Evolutionary conservation across 108 stramenopile genomes (phyloP).

Genomic region (Nitzschia sp.): DNA sequence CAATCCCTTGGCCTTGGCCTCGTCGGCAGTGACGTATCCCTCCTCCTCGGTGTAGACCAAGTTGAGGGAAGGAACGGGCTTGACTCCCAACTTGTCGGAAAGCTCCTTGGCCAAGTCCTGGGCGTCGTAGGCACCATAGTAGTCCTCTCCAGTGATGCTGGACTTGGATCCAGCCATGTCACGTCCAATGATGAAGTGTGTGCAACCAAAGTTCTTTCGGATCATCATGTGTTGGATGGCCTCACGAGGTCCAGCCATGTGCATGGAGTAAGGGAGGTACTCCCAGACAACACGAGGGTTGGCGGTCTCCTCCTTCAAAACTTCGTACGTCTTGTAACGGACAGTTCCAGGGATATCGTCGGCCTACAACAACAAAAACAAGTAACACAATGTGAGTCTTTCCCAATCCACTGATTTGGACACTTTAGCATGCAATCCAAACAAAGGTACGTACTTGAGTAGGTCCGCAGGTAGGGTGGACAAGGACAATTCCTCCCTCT

Average conservation of each 20-base stretch:
- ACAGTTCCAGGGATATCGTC: slow-evolving; percentile 91
- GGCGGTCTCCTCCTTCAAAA: slow-evolving; percentile 90
- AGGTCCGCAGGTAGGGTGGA: slow-evolving; percentile 98
- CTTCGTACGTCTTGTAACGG: slow-evolving; percentile 98
- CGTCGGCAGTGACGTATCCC: slow-evolving; percentile 97
- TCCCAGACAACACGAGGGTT: slow-evolving; percentile 96
- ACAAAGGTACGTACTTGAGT: slow-evolving; percentile 65
- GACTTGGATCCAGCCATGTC: slow-evolving; percentile 99
- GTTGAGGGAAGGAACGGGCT: slow-evolving; percentile 92
- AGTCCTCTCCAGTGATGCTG: slow-evolving; percentile 95
- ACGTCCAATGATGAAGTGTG: slow-evolving; percentile 99
- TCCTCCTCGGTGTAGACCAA: slow-evolving; percentile 97
- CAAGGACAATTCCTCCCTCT: slow-evolving; percentile 89
- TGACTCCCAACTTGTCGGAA: slow-evolving; percentile 88
- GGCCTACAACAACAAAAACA: slow-evolving; percentile 40
- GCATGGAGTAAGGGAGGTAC: slow-evolving; percentile 99
- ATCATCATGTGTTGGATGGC: slow-evolving; percentile 99
- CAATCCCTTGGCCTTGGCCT: slow-evolving; percentile 89
- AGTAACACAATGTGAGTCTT: neutral
- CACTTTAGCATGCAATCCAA: neutral
- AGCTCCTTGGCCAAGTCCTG: slow-evolving; percentile 91
- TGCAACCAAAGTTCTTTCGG: slow-evolving; percentile 99
- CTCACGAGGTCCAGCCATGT: slow-evolving; percentile 99
- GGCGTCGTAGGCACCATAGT: slow-evolving; percentile 99
- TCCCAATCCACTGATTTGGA: no score